Percentiles rank a stretch among this genome's conserved stretches.
Conservation (phyloP, 1,139 yeast species). For the Yamadazyma atlantica region DNA sequence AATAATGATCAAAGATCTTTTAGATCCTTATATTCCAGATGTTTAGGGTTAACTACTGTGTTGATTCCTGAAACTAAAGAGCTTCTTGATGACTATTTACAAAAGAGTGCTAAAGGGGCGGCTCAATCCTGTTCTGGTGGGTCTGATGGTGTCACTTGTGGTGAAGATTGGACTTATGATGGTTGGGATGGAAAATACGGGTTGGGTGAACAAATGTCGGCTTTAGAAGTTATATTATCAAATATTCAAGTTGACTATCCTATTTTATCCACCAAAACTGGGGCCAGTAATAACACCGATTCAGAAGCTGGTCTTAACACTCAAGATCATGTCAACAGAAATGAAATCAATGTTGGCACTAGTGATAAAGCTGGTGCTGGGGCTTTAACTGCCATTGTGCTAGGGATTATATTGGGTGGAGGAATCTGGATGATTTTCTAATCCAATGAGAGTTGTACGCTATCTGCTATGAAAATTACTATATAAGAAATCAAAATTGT, state of each 20-base stretch:
- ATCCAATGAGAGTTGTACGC: slow-evolving; percentile 1
- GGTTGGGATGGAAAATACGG: slow-evolving; percentile 70
- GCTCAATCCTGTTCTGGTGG: slow-evolving; percentile 76
- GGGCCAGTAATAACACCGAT: slow-evolving; percentile 48
- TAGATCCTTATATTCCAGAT: slow-evolving; percentile 70
- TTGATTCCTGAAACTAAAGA: slow-evolving; percentile 53
- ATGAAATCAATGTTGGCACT: slow-evolving; percentile 29
- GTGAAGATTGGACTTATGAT: slow-evolving; percentile 56
- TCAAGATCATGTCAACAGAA: slow-evolving; percentile 25
- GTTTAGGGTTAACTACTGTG: slow-evolving; percentile 58
- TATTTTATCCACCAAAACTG: slow-evolving; percentile 36
- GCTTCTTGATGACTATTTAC: slow-evolving; percentile 44
- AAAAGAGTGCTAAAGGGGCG: slow-evolving; percentile 61
- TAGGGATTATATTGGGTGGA: slow-evolving; percentile 38
- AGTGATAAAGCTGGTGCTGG: slow-evolving; percentile 53
- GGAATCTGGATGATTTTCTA: slow-evolving; percentile 47
- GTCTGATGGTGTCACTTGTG: slow-evolving; percentile 74
- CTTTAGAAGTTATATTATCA: slow-evolving; percentile 62
- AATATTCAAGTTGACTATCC: slow-evolving; percentile 27
- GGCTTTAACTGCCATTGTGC: slow-evolving; percentile 43
- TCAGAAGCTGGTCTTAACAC: slow-evolving; percentile 47
- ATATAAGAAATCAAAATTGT: neutral
- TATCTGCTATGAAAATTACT: too few relatives aligned
- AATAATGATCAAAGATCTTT: slow-evolving; percentile 77
- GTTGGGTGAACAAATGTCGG: slow-evolving; percentile 72